Evolutionary conservation across 768 basidiomycete genomes (phyloP), one percentile per base, ranked within the genome.

Genomic region (Lactarius akahatsu): DNA sequence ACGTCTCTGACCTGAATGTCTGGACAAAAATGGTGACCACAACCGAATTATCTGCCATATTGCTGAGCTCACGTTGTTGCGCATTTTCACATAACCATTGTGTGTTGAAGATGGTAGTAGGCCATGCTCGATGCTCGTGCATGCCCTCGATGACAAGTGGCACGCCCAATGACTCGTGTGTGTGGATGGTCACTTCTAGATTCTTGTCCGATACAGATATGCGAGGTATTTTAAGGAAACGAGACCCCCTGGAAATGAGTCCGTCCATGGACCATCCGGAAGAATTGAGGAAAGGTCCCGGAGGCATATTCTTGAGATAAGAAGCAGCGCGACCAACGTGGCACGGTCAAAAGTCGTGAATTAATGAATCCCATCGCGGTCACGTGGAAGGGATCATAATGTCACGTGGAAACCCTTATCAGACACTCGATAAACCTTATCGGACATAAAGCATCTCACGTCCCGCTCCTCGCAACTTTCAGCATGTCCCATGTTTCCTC

Each of bases 111-210:
- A 85, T 69, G 0, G 80, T 70, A 20, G 71, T 70, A 4, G 82
- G 81, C 92, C 92, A 94, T 3, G 73, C 66, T 0, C 76, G 69
- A 55, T 82, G 80, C 59, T 82, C 74, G 61, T 91, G 84, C 75
- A 84, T 85, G 16, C 82, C 83, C 64, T 84, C 77, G 18, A 94
- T 81, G 32, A 94, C 82, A 59, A 92, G 70, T 0, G 92, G 92
- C 15, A 75, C 66, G 1, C 89, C 90, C 18, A 84, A 80, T 10
- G 76, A 60, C 36, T 74, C 69, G 36, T 91, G 80, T 43, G 72
- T 73, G 2, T 72, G 62, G 3, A 74, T 65, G 16, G 13, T 62
- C 23, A 23, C 52, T 8, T 66, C 50, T 15, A 56, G 73, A 71
- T 38, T 74, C 68, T 11, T 69, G 69, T 74, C 73, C 0, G 76